Evolutionary conservation across 73 alveolate species (phyloP).

Genomic region (Blepharisma japonicum): DNA sequence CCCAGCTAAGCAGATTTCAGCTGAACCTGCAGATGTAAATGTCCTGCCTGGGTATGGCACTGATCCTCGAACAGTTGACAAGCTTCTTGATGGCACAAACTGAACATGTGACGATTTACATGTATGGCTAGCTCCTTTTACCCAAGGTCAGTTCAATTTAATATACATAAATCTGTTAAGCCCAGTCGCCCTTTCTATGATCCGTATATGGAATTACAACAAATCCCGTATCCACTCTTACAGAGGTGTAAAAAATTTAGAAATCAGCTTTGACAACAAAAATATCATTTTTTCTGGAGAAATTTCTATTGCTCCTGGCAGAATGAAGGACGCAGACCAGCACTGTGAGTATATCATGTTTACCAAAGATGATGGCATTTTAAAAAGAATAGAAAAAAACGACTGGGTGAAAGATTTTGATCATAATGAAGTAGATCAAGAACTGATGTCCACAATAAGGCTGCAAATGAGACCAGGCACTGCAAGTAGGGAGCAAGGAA

Average conservation of each 20-base stretch:
- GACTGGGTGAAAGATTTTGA: constrained; percentile 74
- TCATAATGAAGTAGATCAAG: constrained; percentile 34
- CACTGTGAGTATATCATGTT: constrained; percentile 70
- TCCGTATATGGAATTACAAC: constrained; percentile 89
- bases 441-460: constrained; percentile 36
- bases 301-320: constrained; percentile 71
- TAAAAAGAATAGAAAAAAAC: constrained; percentile 51
- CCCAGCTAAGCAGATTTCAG: constrained; percentile 47
- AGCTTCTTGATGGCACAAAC: constrained; percentile 71
- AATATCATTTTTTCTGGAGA: constrained; percentile 65
- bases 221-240: constrained; percentile 79
- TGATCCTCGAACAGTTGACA: constrained; percentile 87
- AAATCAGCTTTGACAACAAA: constrained; percentile 47
- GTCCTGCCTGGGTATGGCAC: constrained; percentile 79
- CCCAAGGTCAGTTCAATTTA: constrained; percentile 68
- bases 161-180: constrained; percentile 56
- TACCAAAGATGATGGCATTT: constrained; percentile 56
- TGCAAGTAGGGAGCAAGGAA: constrained; percentile 31
- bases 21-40: constrained; percentile 85
- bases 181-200: constrained; percentile 53
- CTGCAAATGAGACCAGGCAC: constrained; percentile 51
- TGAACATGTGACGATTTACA: constrained; percentile 78
- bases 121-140: constrained; percentile 87
- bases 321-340: constrained; percentile 52
- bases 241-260: constrained; percentile 77